Evolutionary conservation across 2,329 filamentous ascomycete genomes (phyloP).

Genomic region (Fusarium sp.): DNA sequence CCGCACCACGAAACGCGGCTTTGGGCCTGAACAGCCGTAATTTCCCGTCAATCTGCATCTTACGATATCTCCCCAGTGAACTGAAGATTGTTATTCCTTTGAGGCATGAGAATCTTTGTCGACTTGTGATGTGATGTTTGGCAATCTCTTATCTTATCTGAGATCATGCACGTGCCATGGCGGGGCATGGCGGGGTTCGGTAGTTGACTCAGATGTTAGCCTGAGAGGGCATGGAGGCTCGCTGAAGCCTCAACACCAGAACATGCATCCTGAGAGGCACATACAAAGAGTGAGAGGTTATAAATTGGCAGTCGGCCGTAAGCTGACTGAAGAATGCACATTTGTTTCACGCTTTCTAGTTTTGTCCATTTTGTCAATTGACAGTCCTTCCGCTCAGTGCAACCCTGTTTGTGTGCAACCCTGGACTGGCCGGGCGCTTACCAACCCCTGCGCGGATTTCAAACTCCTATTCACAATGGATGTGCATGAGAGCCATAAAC

Average conservation of each 20-base stretch:
- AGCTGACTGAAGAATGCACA: background rate
- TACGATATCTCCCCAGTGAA: background rate
- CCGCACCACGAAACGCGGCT: constrained; percentile 10
- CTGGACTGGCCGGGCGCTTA: background rate
- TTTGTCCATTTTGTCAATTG: background rate
- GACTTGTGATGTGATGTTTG: background rate
- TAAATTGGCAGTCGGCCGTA: background rate
- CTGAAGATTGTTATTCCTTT: background rate
- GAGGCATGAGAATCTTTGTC: background rate
- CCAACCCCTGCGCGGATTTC: background rate
- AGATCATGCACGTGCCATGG: constrained; percentile 9
- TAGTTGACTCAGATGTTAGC: background rate
- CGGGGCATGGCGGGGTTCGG: constrained; percentile 2
- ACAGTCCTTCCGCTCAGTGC: background rate
- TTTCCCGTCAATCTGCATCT: background rate
- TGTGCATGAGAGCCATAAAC: background rate
- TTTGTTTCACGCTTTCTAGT: background rate
- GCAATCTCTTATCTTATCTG: background rate
- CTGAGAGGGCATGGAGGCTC: background rate
- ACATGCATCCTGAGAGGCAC: background rate
- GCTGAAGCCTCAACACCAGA: background rate
- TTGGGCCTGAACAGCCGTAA: background rate
- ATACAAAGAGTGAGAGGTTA: background rate
- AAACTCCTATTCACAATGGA: background rate
- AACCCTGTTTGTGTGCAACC: background rate